Evolutionary conservation across 2,329 filamentous ascomycete species (phyloP), one percentile per base, ranked within the genome.

Genomic region (Pseudogymnoascus sp.): DNA sequence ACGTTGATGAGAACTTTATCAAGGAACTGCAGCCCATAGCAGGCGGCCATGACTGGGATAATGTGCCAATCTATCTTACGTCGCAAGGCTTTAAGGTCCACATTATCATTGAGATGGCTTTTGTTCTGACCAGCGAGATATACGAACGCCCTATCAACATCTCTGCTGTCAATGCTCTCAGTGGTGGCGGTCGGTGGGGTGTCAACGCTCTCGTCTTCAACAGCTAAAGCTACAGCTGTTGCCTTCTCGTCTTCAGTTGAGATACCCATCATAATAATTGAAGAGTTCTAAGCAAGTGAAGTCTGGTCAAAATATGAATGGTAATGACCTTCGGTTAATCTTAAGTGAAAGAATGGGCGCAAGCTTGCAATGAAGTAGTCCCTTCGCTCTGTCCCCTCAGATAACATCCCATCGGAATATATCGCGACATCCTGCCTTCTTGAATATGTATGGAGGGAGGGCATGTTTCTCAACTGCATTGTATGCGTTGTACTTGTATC

Each of bases 1-100:
- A 85, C 83, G 68, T 87, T 87, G 53, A 87, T 78, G 26, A 84
- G 79, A 65, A 86, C 82, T 73, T 88, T 88, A 75, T 87, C 85
- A 50, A 87, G 75, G 67, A 86, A 86, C 68, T 87, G 83, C 74
- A 86, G 77, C n/a, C 80, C 80, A 69, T 87, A 87, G 69, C 80
- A 83, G 59, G 78, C 72, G 64, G 86, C 85, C 82, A 87, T 85
- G 61, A 87, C 75, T 0, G 84, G 84, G 29, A 87, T 77, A 61
- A 87, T 83, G 56, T 77, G 80, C 75, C 76, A 81, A 68, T 87
- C 84, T 56, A 87, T 80, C 72, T 81, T 84, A 64, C 80, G 79
- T 4, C 82, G 75, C 46, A 87, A 71, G 1, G 73, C 73, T 65
- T 74, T 73, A 56, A 83, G 73, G 65, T 82, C 73, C 33, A 80